Evolutionary conservation across 1,284 basidiomycete genomes (phyloP).

Genomic region (Puccinia hordei): DNA sequence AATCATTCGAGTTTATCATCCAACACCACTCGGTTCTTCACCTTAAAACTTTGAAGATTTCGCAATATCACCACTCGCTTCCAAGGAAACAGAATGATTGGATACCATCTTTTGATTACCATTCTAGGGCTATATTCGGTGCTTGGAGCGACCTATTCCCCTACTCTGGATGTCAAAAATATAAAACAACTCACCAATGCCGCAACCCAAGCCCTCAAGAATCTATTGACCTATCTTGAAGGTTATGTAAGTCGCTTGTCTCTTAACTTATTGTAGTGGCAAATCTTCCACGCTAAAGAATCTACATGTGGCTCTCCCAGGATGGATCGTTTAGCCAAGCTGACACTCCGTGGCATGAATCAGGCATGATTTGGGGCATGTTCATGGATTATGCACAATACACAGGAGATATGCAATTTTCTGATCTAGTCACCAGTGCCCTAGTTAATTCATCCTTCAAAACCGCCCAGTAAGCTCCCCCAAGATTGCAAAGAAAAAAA

Average conservation of each 20-base stretch:
- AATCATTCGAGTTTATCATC: neutral
- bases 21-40: neutral
- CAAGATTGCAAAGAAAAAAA: too few relatives aligned
- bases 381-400: constrained; percentile 37
- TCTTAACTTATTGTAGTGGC: neutral
- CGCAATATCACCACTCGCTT: neutral
- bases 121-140: neutral
- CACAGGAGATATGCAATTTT: constrained; percentile 40
- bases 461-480: constrained; percentile 7
- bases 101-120: constrained; percentile 20
- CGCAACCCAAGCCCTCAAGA: constrained; percentile 30
- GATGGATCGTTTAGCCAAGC: constrained; percentile 7
- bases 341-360: constrained; percentile 42
- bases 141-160: constrained; percentile 41
- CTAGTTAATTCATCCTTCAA: constrained; percentile 22
- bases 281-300: neutral
- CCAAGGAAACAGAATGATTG: neutral
- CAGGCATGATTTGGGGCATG: constrained; percentile 45
- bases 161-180: constrained; percentile 34
- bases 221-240: constrained; percentile 27
- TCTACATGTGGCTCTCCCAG: neutral
- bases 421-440: constrained; percentile 10
- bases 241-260: neutral
- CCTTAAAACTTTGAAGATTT: neutral
- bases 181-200: constrained; percentile 3